Evolutionary conservation across 352 stramenopile genomes (phyloP), one percentile per base, ranked within the genome.

Genomic region (Phytophthora aleatoria): DNA sequence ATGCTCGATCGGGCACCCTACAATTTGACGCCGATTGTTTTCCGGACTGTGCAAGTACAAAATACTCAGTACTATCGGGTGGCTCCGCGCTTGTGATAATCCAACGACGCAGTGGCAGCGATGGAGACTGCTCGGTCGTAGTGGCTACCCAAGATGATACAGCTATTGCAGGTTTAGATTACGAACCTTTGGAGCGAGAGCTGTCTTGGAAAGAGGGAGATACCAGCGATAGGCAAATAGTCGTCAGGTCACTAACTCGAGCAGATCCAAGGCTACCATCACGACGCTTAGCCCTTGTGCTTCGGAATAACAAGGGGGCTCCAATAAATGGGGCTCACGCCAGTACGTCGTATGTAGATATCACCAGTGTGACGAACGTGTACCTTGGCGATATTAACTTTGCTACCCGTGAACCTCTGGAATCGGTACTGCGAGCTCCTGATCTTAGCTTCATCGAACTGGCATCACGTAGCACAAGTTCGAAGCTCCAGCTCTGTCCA

Each of bases 1-100:
- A 92, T 53, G 81, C 74, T 1, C 73, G 59, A 27, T 50, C 72
- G 0, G 86, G 86, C 3, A 61, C 74, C 3, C 55, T 89, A 11
- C 84, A 91, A 54, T 89, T 94, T 9, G 69, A 84, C 30, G 72
- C 82, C 0, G 69, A 84, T n/a, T 94, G 86, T 30, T 92, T 92
- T 59, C 77, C 82, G 2, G 74, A 62, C 24, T 94, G 86, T 31
- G 50, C 51, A 1, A 83, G 79, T 31, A 61, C 39, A 5, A 79
- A 69, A 45, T 92, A 92, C 56, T 57, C 59, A 0, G 48, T 85
- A 9, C 36, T 70, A 30, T 73, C 85, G 13, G 80, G 82, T 27
- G 85, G 83, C 4, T 30, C 86, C 1, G 77, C 79, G 6, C 67
- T 67, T 11, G 76, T 85, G 1, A 53, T 82, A 45, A 49, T 94